Evolutionary conservation across 306 rosid species (phyloP).

Genomic region (Spatholobus suberectus): DNA sequence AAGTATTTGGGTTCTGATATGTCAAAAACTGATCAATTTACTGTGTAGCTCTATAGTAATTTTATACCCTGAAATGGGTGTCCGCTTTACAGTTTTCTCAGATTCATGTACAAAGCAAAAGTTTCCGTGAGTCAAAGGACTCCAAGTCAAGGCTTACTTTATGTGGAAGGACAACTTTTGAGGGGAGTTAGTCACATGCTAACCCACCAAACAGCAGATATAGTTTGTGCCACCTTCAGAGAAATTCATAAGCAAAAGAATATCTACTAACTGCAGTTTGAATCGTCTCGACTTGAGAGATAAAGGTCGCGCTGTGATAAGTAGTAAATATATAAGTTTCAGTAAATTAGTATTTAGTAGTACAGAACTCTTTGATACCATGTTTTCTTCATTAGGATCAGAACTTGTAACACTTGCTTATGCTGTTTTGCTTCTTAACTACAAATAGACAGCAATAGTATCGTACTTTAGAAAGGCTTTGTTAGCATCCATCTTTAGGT

Average conservation of each 20-base stretch:
- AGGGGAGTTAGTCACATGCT: constrained; percentile 19
- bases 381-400: background rate
- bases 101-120: constrained; percentile 41
- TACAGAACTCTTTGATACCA: background rate
- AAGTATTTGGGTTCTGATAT: constrained; percentile 1
- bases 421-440: too few relatives aligned
- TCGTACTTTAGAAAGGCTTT: too few relatives aligned
- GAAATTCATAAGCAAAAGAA: constrained; percentile 3
- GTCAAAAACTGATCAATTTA: background rate
- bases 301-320: too few relatives aligned
- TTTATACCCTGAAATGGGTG: constrained; percentile 31
- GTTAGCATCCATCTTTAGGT: too few relatives aligned
- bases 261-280: background rate
- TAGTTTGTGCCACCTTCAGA: background rate
- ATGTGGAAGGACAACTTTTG: constrained; percentile 34
- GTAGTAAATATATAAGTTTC: background rate
- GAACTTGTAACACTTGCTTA: too few relatives aligned
- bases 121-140: constrained; percentile 36
- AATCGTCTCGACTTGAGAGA: too few relatives aligned
- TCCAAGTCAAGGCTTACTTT: constrained; percentile 9
- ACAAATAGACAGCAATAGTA: too few relatives aligned
- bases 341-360: background rate
- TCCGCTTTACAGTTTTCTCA: constrained; percentile 32
- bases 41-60: background rate
- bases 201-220: background rate